Conservation (phyloP, 495 filamentous ascomycete species). For the Xylaria scruposa region DNA sequence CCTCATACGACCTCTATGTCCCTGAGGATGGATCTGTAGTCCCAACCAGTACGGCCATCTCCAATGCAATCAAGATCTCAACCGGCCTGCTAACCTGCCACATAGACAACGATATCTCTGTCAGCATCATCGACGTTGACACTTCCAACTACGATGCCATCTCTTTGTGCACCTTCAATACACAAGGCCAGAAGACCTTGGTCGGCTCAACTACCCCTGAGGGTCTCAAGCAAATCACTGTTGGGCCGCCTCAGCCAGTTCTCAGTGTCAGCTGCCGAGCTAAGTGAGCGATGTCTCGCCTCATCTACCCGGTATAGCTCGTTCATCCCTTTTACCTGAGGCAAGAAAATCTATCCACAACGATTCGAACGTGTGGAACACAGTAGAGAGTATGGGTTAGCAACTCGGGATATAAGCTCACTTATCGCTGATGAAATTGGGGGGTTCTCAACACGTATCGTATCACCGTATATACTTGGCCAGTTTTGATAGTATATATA, state of each 20-base stretch:
- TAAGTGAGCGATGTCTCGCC: neutral
- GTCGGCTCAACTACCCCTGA: conserved; percentile 30
- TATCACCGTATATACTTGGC: neutral
- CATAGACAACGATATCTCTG: conserved; percentile 34
- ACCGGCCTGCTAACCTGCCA: neutral
- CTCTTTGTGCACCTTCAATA: conserved; percentile 37
- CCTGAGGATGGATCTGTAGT: conserved; percentile 29
- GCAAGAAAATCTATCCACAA: neutral
- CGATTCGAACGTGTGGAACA: neutral
- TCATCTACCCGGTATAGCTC: neutral
- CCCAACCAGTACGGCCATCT: conserved; percentile 28
- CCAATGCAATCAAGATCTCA: neutral
- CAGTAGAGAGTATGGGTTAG: neutral
- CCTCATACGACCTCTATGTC: conserved; percentile 35
- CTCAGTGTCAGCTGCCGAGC: conserved; percentile 38
- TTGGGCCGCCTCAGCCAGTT: conserved; percentile 41
- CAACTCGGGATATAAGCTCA: neutral
- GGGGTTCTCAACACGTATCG: neutral
- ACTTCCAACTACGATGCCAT: conserved; percentile 33
- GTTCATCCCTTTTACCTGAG: neutral
- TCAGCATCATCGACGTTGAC: conserved; percentile 37
- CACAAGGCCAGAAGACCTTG: conserved; percentile 31
- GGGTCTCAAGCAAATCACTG: conserved; percentile 34
- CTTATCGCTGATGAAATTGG: neutral
- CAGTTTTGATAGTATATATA: neutral